Percentiles rank a stretch among this genome's conserved stretches.
phyloP scores from a whole-genome alignment of 805 yeast species.

The Spathaspora girioi region DNA sequence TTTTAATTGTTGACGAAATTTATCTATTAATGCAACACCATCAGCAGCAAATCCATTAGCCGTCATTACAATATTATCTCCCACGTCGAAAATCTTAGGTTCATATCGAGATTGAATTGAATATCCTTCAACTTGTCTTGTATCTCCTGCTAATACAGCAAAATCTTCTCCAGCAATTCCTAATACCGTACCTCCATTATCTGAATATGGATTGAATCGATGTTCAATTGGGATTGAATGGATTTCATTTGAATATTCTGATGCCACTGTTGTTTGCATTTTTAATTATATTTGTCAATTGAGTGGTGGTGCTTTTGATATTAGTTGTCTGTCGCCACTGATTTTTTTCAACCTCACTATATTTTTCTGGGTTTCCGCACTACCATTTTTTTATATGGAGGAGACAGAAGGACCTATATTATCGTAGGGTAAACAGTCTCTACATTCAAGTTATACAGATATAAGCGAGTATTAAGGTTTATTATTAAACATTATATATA shows the following conservation, averaged over 20 bases:
- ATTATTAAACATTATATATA: neutral
- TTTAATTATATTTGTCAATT: neutral
- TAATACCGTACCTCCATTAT: slow-evolving; percentile 94
- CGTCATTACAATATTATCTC: slow-evolving; percentile 80
- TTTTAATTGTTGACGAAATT: slow-evolving; percentile 64
- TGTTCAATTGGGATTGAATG: slow-evolving; percentile 75
- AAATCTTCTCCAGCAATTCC: slow-evolving; percentile 98
- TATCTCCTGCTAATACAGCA: slow-evolving; percentile 96
- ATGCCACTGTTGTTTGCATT: slow-evolving; percentile 49
- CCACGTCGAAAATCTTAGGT: slow-evolving; percentile 84
- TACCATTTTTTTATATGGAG: neutral
- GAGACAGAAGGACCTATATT: neutral
- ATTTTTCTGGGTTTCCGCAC: neutral
- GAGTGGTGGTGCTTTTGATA: neutral
- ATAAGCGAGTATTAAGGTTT: neutral
- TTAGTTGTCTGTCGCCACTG: slow-evolving; percentile 7
- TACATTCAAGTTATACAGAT: neutral
- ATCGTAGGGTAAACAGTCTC: neutral
- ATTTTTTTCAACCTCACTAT: neutral
- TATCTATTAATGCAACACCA: slow-evolving; percentile 77
- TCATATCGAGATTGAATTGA: slow-evolving; percentile 89
- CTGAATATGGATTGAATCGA: slow-evolving; percentile 87
- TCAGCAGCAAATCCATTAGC: slow-evolving; percentile 98
- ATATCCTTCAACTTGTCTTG: slow-evolving; percentile 94
- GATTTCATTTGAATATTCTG: slow-evolving; percentile 61